Evolutionary conservation across 768 basidiomycete genomes (phyloP), one percentile per base, ranked within the genome.

Genomic region (Filobasidium wieringae): DNA sequence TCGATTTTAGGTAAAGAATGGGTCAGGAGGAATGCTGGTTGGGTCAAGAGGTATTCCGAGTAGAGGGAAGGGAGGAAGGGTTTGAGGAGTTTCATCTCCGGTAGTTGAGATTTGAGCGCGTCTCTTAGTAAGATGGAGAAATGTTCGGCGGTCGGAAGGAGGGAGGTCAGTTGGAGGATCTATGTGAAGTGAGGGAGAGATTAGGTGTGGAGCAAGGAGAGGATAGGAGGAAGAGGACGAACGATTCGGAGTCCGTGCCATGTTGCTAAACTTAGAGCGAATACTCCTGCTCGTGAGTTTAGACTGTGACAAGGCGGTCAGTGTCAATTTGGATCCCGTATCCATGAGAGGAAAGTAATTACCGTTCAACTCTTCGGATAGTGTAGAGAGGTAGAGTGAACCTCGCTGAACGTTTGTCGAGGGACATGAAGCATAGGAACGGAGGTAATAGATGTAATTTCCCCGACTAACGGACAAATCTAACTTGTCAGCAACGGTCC

Each of bases 171-270:
- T 76, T 97, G 95, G 1, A 97, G 82, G 62, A 93, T 74, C 76
- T 77, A 34, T 9, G 43, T 51, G 29, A 9, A n/a, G 30, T 19
- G 30, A 8, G 32, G 17, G 9, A 52, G 12, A 19, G 29, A 7
- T 3, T 32, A 50, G 6, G n/a, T n/a, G 8, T 27, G 43, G 6
- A 33, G 19, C 32, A 27, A 24, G 15, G 37, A 39, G 34, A 12
- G 2, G 8, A 41, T 39, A 33, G 36, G 33, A 24, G 17, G 11
- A 14, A 30, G n/a, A 63, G 39, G 36, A 78, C 83, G 64, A 66
- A 93, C 92, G 64, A 96, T 86, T 77, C 93, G 86, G 77, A 87
- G 81, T 33, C 88, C 85, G 71, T 97, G 90, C 88, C 91, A 96
- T 52, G 87, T 82, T n/a, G 84, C 80, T 19, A 97, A 76, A 66